These are phyloP conservation scores for Pyrenula massariospora DNA, from an alignment of 495 filamentous ascomycete species.

Conservation along the genomic window DNA sequence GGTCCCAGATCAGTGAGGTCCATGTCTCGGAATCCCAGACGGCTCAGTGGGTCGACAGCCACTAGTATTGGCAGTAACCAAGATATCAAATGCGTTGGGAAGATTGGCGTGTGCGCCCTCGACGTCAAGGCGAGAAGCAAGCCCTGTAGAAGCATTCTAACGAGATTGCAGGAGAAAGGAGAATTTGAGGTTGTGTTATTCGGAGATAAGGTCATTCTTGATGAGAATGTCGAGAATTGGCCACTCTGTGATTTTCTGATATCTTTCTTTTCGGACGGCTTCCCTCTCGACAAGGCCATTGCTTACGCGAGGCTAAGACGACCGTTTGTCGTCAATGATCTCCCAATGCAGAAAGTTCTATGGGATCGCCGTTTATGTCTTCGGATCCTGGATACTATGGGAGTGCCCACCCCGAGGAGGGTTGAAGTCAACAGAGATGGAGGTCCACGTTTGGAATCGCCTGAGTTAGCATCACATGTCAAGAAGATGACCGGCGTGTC, in stretches of 20 bases:
- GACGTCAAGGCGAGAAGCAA: conserved; percentile 95
- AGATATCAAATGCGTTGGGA: conserved; percentile 30
- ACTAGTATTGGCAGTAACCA: conserved; percentile 49
- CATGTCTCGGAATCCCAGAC: conserved; percentile 59
- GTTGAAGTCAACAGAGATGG: conserved; percentile 94
- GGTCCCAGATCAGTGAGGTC: conserved; percentile 42
- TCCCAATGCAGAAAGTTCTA: conserved; percentile 95
- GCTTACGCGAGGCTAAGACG: conserved; percentile 84
- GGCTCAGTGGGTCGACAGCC: conserved; percentile 65
- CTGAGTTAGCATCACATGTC: conserved; percentile 67
- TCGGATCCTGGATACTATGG: conserved; percentile 73
- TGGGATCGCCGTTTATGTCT: conserved; percentile 93
- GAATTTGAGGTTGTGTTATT: conserved; percentile 96
- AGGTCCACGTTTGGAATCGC: conserved; percentile 64
- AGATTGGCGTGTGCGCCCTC: conserved; percentile 87
- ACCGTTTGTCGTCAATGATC: conserved; percentile 93
- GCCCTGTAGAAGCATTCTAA: conserved; percentile 89
- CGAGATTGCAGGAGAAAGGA: conserved; percentile 74
- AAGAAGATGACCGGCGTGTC: conserved; percentile 68
- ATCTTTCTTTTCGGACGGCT: conserved; percentile 95
- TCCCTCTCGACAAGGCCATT: conserved; percentile 93
- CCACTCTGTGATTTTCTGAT: conserved; percentile 80
- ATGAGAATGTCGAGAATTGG: conserved; percentile 65
- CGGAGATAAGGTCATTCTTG: conserved; percentile 94
- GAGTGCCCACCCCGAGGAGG: conserved; percentile 76